Percentiles rank a stretch among this genome's conserved stretches.
These are phyloP conservation scores for Picea sitchensis DNA, from an alignment of 75 land plant genomes.

Conservation along the genomic window DNA sequence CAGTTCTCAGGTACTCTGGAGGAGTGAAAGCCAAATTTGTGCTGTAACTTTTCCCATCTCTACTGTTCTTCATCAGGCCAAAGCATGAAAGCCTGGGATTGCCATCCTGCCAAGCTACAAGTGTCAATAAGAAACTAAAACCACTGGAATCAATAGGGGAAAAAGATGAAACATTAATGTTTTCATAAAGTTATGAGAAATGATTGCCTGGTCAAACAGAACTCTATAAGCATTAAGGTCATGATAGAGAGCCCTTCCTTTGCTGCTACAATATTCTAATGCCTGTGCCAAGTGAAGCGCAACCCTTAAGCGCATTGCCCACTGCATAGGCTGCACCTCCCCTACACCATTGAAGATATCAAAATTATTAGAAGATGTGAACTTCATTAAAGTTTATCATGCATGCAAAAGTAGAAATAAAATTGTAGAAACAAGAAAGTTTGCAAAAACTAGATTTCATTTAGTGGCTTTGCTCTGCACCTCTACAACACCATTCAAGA, in stretches of 20 bases:
- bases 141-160: no score
- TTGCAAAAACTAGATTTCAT: no score
- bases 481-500: no score
- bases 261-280: constrained; percentile 76
- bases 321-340: constrained; percentile 97
- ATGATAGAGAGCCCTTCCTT: constrained; percentile 88
- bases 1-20: constrained; percentile 80
- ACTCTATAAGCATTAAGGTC: constrained; percentile 93
- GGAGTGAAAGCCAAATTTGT: constrained; percentile 97
- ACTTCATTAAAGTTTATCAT: background rate
- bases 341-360: constrained; percentile 35
- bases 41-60: constrained; percentile 91
- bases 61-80: constrained; percentile 87
- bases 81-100: constrained; percentile 87
- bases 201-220: constrained; percentile 85
- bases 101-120: constrained; percentile 48
- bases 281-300: constrained; percentile 91
- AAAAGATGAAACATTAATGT: no score
- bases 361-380: background rate
- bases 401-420: no score
- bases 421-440: no score
- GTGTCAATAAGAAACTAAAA: background rate
- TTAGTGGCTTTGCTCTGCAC: no score
- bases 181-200: no score
- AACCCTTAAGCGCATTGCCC: constrained; percentile 97